phyloP scores from a whole-genome alignment of 2,329 filamentous ascomycete species.

The Diplodia mutila region DNA sequence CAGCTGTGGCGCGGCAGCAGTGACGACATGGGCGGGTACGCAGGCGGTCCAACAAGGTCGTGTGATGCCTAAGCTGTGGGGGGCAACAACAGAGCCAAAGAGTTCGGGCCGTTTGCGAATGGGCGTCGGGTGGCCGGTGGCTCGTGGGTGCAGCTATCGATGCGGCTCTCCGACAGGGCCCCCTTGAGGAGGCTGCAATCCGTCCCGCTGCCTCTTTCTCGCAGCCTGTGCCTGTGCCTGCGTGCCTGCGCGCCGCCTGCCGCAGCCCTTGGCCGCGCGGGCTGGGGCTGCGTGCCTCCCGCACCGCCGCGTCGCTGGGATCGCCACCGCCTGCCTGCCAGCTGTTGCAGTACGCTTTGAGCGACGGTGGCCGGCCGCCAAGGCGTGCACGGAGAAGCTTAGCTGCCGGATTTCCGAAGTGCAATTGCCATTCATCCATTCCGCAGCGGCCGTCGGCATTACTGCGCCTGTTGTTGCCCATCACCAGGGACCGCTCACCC shows the following conservation, averaged over 20 bases:
- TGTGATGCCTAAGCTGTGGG: conserved; percentile 8
- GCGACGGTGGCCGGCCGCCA: too few relatives aligned
- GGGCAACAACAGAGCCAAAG: neutral
- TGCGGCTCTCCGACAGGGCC: neutral
- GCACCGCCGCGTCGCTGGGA: neutral
- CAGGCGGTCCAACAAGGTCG: neutral
- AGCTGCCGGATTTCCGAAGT: neutral
- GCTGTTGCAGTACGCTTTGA: too few relatives aligned
- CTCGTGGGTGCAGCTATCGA: neutral
- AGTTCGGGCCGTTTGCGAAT: neutral
- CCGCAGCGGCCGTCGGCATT: neutral
- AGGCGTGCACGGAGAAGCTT: too few relatives aligned
- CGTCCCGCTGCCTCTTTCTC: neutral
- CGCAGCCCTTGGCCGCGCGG: neutral
- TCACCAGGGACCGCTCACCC: neutral
- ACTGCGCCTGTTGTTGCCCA: neutral
- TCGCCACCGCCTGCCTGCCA: neutral
- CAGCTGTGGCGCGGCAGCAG: neutral
- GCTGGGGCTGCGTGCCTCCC: neutral
- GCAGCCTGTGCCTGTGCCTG: neutral
- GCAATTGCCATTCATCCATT: neutral
- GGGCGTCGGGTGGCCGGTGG: neutral
- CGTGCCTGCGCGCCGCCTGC: neutral
- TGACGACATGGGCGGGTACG: conserved; percentile 5
- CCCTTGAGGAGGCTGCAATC: neutral